Evolutionary conservation across 2,329 filamentous ascomycete species (phyloP).

Genomic region (Incumbomyces delicatus): DNA sequence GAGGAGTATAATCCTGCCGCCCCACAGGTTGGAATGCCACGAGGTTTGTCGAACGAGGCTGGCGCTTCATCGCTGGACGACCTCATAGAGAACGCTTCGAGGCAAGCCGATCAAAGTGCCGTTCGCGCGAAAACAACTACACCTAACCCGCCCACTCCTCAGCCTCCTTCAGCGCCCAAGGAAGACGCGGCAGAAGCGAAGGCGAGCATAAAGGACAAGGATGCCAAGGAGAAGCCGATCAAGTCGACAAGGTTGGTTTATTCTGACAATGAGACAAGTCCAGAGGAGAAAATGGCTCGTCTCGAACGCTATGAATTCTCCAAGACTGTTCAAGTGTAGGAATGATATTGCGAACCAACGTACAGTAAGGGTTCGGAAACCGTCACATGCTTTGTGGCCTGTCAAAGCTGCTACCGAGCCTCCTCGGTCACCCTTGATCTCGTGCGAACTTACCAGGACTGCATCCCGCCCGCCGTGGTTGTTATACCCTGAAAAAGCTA

Average conservation of each 20-base stretch:
- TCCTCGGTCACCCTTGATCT: too few species aligned
- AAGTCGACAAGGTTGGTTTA: slow-evolving; percentile 66
- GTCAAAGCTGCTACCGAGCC: too few species aligned
- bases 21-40: slow-evolving; percentile 4
- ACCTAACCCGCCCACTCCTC: slow-evolving; percentile 10
- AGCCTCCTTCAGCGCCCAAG: slow-evolving; percentile 13
- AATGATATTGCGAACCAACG: not conserved
- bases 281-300: slow-evolving; percentile 80
- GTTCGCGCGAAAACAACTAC: slow-evolving; percentile 25
- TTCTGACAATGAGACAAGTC: slow-evolving; percentile 66
- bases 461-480: not conserved
- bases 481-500: not conserved
- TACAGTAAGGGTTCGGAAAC: too few species aligned
- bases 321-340: slow-evolving; percentile 20
- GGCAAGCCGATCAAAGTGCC: slow-evolving; percentile 30
- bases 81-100: slow-evolving; percentile 40
- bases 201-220: slow-evolving; percentile 50
- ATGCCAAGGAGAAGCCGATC: slow-evolving; percentile 54
- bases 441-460: too few species aligned
- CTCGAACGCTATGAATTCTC: slow-evolving; percentile 65
- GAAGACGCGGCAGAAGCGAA: slow-evolving; percentile 47
- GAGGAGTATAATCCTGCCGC: slow-evolving; percentile 8
- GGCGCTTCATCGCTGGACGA: slow-evolving; percentile 41
- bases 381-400: too few species aligned
- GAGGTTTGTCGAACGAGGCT: slow-evolving; percentile 21